Evolutionary conservation across 495 filamentous ascomycete species (phyloP).

Genomic region (Clavariopsis aquatica): DNA sequence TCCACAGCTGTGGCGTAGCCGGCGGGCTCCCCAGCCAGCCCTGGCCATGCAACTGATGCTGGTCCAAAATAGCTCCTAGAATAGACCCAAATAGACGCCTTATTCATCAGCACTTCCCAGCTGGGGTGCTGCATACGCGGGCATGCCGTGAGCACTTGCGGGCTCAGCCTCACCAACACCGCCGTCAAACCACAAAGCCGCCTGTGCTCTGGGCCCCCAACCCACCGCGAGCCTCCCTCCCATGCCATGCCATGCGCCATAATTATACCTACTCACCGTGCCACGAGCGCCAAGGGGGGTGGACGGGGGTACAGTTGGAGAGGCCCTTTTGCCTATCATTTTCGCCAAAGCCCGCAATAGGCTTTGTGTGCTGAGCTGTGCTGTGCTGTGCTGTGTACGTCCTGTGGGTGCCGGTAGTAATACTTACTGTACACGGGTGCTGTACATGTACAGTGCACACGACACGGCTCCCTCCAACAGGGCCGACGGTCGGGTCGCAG

Average conservation of each 20-base stretch:
- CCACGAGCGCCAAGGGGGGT: not conserved
- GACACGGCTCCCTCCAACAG: not conserved
- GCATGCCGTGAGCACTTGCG: constrained; percentile 26
- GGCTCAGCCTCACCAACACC: constrained; percentile 23
- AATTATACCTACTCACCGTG: not conserved
- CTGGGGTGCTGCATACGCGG: constrained; percentile 3
- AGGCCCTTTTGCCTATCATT: no score
- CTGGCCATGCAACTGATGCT: not conserved
- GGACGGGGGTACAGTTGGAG: no score
- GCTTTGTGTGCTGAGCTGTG: no score
- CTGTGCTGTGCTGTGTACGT: no score
- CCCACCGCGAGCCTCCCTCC: not conserved
- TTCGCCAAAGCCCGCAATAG: no score
- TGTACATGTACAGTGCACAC: no score
- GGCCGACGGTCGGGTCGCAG: no score
- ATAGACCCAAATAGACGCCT: constrained; percentile 4
- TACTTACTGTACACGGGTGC: no score
- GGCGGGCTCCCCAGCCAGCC: not conserved
- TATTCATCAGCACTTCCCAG: constrained; percentile 29
- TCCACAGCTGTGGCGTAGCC: not conserved
- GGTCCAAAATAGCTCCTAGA: not conserved
- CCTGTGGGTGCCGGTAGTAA: no score
- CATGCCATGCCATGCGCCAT: not conserved
- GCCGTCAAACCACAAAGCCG: not conserved
- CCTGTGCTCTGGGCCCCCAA: not conserved